Percentiles rank a stretch among this genome's conserved stretches.
phyloP scores from a whole-genome alignment of 176 grass and related monocot species.

The Guadua angustifolia region DNA sequence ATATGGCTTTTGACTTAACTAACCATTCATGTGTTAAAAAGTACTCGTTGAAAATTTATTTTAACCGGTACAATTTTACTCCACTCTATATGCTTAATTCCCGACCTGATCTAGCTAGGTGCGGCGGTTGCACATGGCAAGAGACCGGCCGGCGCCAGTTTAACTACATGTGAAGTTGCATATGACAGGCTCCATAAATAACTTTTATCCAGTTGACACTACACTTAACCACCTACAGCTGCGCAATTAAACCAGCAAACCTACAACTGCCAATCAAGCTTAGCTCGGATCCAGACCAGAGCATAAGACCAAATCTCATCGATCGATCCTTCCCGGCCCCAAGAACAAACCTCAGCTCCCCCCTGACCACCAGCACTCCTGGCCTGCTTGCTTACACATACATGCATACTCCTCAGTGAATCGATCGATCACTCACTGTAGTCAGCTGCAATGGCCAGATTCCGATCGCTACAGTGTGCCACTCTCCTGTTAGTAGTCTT shows the following conservation, averaged over 20 bases:
- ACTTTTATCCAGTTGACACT: neutral
- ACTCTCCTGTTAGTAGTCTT: neutral
- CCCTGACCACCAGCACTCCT: neutral
- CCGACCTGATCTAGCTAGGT: conserved; percentile 17
- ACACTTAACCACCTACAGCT: conserved; percentile 18
- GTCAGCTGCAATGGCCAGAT: conserved; percentile 13
- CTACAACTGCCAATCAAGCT: conserved; percentile 1
- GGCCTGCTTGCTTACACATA: neutral
- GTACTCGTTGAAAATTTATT: neutral
- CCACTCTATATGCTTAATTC: neutral
- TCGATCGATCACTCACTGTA: neutral
- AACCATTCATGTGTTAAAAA: too few species aligned
- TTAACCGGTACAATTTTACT: neutral
- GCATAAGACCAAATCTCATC: conserved; percentile 27
- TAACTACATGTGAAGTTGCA: conserved; percentile 33
- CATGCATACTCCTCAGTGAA: neutral
- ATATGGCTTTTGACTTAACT: too few species aligned
- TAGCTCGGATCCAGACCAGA: neutral
- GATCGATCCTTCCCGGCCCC: neutral
- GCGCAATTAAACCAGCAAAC: neutral
- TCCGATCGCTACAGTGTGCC: neutral
- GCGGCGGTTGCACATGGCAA: conserved; percentile 31
- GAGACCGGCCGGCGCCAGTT: neutral
- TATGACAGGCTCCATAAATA: neutral
- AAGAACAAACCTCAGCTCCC: neutral